Percentiles rank a stretch among this genome's conserved stretches.
phyloP scores from a whole-genome alignment of 108 stramenopile genomes.

The Nitzschia inconspicua region DNA sequence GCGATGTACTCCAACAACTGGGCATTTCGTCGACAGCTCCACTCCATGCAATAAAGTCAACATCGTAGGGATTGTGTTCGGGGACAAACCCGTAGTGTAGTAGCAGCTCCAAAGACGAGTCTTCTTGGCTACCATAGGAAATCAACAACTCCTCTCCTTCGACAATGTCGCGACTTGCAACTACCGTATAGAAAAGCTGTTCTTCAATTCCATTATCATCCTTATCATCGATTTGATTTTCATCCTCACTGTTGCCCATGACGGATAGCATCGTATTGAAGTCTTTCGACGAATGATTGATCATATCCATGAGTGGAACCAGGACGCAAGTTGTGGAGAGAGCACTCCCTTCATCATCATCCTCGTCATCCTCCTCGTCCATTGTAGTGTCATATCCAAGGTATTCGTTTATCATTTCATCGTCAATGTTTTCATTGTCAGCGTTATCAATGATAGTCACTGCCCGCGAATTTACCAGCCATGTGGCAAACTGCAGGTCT shows the following conservation, averaged over 20 bases:
- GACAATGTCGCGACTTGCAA: slow-evolving; percentile 22
- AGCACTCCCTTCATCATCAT: too few relatives aligned
- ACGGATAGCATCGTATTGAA: slow-evolving; percentile 32
- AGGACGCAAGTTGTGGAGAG: slow-evolving; percentile 3
- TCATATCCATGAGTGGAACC: slow-evolving; percentile 33
- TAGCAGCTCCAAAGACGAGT: slow-evolving; percentile 34
- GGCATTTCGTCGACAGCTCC: too few relatives aligned
- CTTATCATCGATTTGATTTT: too few relatives aligned
- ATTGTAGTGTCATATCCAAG: too few relatives aligned
- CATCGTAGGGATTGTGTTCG: background rate
- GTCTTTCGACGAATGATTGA: slow-evolving; percentile 19
- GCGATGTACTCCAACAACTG: slow-evolving; percentile 9
- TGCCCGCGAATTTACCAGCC: background rate
- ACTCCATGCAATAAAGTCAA: too few relatives aligned
- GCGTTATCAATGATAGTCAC: background rate
- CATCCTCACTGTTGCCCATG: slow-evolving; percentile 27
- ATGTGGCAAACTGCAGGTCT: too few relatives aligned
- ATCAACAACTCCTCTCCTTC: slow-evolving; percentile 24
- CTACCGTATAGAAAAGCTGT: slow-evolving; percentile 34
- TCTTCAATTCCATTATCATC: too few relatives aligned
- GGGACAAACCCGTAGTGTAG: slow-evolving; percentile 32
- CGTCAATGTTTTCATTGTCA: background rate
- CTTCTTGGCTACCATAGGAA: slow-evolving; percentile 32
- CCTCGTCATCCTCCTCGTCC: too few relatives aligned
- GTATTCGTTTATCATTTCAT: slow-evolving; percentile 7